Base-by-base conservation (phyloP, 2,329 filamentous ascomycete species). In the Sporothrix schenckii region DNA sequence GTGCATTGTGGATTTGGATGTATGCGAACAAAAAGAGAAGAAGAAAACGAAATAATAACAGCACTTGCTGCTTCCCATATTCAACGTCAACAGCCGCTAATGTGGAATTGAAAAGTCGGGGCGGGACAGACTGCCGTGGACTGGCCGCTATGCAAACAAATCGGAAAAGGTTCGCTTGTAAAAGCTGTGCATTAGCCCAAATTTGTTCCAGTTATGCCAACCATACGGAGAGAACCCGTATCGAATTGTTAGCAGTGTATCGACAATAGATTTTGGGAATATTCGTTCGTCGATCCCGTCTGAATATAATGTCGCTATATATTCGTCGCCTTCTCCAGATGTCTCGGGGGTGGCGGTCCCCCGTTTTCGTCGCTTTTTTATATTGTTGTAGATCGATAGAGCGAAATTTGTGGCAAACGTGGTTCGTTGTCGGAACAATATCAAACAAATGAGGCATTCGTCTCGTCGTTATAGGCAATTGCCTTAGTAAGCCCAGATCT, bases 401-500 rank as follows among this genome's bases (percentile, higher is more conserved):
- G 49, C 65, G 30, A 44, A 47, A 14, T 63, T 47, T 19, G 56
- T 63, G 34, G 65, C 52, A 58, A 24, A 21, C 21, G 27, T 24
- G 65, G 50, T 67, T 66, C 49, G 52, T 54, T 44, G 63, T 70
- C 34, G 47, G 65, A 60, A 63, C 69, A 54, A 49, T 58, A 60
- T 63, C 39, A 66, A 58, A 34, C 39, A 66, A 58, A 34, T 47
- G 50, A 52, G 66, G 63, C 50, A 39, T 69, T 72, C 71, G 69
- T 70, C 66, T 72, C 72, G 70, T 73, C 70, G 44, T 71, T 30
- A 54, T 6, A 52, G 27, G 65, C 54, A 30, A 52, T 44, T 13
- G 52, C 66, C 52, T 82, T 90, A 92, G 84, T 91, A 93, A 74
- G 92, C 92, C 92, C 92, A 94, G 80, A 94, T 89, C 87, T 93